Conservation (phyloP, 2,329 filamentous ascomycete species). For the Scedosporium dehoogii region DNA sequence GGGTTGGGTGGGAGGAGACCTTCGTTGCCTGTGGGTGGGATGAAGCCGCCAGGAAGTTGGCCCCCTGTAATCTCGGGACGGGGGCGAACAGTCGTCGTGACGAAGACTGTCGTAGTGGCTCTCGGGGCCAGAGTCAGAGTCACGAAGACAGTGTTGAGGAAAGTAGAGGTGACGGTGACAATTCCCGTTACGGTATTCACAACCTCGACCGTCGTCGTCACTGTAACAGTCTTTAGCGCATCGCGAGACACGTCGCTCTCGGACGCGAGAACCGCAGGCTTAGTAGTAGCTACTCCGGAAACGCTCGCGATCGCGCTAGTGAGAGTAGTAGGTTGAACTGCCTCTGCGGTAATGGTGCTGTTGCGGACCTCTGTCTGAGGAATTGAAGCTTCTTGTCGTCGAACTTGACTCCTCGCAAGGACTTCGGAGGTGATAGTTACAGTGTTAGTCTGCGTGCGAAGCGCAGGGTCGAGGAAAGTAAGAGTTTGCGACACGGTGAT, state of each 20-base stretch:
- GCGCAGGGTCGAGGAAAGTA: constrained; percentile 15
- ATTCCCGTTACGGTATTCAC: constrained; percentile 5
- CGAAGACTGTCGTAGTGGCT: constrained; percentile 8
- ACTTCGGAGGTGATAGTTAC: constrained; percentile 14
- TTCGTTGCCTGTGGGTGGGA: neutral
- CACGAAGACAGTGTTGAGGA: constrained; percentile 9
- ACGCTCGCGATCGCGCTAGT: neutral
- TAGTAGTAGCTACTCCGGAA: neutral
- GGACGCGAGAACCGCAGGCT: neutral
- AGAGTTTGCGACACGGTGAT: constrained; percentile 15
- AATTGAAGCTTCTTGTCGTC: neutral
- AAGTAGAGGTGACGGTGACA: constrained; percentile 5
- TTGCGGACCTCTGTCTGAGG: neutral
- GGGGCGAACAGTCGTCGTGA: constrained; percentile 4
- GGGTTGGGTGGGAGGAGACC: neutral
- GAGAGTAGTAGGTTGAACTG: neutral
- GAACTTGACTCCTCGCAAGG: constrained; percentile 2
- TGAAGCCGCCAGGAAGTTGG: neutral
- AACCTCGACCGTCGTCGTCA: constrained; percentile 2
- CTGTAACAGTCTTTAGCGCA: neutral
- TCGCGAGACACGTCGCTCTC: neutral
- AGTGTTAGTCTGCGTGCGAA: constrained; percentile 15
- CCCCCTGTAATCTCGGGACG: neutral
- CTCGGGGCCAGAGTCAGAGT: constrained; percentile 10
- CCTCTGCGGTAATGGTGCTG: neutral